Conservation (phyloP, 2,329 filamentous ascomycete species). For the Pyrenochaeta sp. region DNA sequence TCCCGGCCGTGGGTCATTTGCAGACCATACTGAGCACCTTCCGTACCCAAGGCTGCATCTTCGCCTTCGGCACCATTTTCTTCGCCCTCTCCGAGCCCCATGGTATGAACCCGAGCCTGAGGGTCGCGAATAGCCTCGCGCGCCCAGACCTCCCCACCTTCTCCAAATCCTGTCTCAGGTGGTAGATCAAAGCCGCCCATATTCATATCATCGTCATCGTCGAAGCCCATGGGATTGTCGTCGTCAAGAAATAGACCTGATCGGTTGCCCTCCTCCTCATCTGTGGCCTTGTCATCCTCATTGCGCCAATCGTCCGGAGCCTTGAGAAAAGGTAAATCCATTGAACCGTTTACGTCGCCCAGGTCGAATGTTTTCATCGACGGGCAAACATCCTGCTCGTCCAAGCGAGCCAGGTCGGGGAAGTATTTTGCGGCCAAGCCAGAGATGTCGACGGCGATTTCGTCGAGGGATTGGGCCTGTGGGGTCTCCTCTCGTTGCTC, state of each 20-base stretch:
- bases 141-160: slow-evolving; percentile 96
- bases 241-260: slow-evolving; percentile 87
- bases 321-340: slow-evolving; percentile 92
- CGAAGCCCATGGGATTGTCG: slow-evolving; percentile 82
- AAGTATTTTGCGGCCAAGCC: slow-evolving; percentile 83
- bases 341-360: slow-evolving; percentile 80
- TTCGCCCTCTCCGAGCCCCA: slow-evolving; percentile 63
- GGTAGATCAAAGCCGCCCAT: slow-evolving; percentile 68
- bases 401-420: slow-evolving; percentile 76
- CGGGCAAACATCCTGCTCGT: slow-evolving; percentile 90
- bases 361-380: slow-evolving; percentile 94
- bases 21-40: slow-evolving; percentile 77
- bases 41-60: slow-evolving; percentile 60
- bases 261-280: slow-evolving; percentile 64
- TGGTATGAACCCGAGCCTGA: slow-evolving; percentile 80
- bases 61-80: slow-evolving; percentile 56
- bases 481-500: slow-evolving; percentile 42
- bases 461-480: slow-evolving; percentile 55
- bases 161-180: slow-evolving; percentile 83
- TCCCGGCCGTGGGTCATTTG: slow-evolving; percentile 75
- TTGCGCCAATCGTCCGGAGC: slow-evolving; percentile 85
- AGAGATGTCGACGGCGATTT: slow-evolving; percentile 79
- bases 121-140: slow-evolving; percentile 85
- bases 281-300: slow-evolving; percentile 68
- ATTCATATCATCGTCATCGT: slow-evolving; percentile 67